Evolutionary conservation across 371 early-diverging fungal genomes (phyloP).

Genomic region (Mortierella sp.): DNA sequence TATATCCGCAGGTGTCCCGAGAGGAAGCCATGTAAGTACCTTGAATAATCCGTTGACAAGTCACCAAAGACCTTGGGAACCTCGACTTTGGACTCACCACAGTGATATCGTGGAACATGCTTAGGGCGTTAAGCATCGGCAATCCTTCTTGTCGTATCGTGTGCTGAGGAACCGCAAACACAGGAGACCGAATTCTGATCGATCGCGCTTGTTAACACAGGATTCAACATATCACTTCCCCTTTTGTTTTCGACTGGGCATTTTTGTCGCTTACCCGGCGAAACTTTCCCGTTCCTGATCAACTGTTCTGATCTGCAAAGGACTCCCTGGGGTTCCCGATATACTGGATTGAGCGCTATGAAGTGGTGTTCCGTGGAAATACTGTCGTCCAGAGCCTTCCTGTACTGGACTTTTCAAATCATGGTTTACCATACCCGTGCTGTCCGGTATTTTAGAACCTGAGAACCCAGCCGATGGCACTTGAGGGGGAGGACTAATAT

Average conservation of each 20-base stretch:
- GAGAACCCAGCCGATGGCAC: slow-evolving; percentile 11
- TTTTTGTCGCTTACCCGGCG: slow-evolving; percentile 12
- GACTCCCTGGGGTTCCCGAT: not conserved
- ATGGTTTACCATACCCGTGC: slow-evolving; percentile 34
- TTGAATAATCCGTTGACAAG: not conserved
- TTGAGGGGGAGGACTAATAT: not conserved
- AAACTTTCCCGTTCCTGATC: slow-evolving; percentile 18
- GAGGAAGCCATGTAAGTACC: not conserved
- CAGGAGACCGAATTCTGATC: slow-evolving; percentile 24
- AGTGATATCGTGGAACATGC: slow-evolving; percentile 68
- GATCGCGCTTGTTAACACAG: not conserved
- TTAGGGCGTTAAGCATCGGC: slow-evolving; percentile 32
- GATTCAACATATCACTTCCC: not conserved
- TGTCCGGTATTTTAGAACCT: slow-evolving; percentile 24
- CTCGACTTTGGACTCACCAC: slow-evolving; percentile 35
- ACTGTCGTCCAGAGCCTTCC: slow-evolving; percentile 1
- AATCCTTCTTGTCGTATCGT: slow-evolving; percentile 32
- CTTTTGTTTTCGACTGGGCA: no score
- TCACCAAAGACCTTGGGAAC: not conserved
- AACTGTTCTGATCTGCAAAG: slow-evolving; percentile 5
- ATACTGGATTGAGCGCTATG: not conserved
- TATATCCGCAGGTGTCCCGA: not conserved
- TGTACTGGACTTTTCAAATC: slow-evolving; percentile 42
- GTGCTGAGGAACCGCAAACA: slow-evolving; percentile 27
- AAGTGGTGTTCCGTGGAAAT: slow-evolving; percentile 2